Conservation (phyloP, 2,329 filamentous ascomycete genomes). For the Diaporthe aspalathi region DNA sequence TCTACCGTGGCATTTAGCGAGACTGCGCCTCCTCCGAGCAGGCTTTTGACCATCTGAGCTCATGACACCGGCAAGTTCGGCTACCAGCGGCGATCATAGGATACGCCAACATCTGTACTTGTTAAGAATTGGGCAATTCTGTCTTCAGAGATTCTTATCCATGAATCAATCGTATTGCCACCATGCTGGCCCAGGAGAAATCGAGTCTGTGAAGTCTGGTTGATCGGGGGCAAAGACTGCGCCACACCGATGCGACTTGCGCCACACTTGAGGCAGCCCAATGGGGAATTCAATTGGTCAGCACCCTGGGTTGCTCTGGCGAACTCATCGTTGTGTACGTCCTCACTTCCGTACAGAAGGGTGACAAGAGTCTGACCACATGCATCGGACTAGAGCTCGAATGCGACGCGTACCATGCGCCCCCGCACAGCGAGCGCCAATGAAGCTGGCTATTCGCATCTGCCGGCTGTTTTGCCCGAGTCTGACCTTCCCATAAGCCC, state of each 20-base stretch:
- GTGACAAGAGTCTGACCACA: conserved; percentile 3
- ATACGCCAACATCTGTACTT: neutral
- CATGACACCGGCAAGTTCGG: conserved; percentile 9
- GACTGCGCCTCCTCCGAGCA: conserved; percentile 5
- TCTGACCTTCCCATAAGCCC: conserved; percentile 1
- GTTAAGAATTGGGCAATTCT: neutral
- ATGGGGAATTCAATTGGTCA: neutral
- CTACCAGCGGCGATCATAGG: neutral
- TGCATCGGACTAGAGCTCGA: neutral
- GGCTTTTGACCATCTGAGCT: neutral
- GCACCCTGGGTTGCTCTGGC: neutral
- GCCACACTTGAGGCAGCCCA: conserved; percentile 20
- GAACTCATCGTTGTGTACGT: no score
- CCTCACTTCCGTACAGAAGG: neutral
- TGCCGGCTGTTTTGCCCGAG: conserved; percentile 12
- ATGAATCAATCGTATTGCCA: neutral
- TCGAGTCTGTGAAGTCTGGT: neutral
- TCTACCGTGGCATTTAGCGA: neutral
- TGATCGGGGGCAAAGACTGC: neutral
- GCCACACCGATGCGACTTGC: neutral
- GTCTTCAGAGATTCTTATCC: neutral
- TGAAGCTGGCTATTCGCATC: neutral
- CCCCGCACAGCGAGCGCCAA: conserved; percentile 10
- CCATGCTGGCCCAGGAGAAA: neutral
- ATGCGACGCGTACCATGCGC: conserved; percentile 3